A percentile compares a stretch with the other conserved stretches of the same genome.
Conservation (phyloP, 345 rosid genomes). For the Cardiospermum halicacabum region DNA sequence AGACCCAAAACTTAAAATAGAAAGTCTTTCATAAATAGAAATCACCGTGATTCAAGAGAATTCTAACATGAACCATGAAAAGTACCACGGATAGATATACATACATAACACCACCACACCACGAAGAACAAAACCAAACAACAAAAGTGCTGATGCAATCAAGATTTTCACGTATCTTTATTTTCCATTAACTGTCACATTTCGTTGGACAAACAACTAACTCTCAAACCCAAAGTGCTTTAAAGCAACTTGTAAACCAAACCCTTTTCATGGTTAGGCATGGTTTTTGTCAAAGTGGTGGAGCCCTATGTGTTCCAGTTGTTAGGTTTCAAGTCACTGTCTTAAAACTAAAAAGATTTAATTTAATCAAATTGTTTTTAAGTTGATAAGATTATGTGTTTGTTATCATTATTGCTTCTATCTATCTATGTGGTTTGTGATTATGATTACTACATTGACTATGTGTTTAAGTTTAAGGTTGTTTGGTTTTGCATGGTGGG, state of each 20-base stretch:
- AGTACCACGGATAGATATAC: neutral
- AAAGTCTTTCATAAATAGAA: too few species aligned
- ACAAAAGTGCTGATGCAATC: neutral
- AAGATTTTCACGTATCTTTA: slow-evolving; percentile 12
- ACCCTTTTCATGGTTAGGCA: neutral
- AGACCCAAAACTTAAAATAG: too few species aligned
- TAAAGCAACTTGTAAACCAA: slow-evolving; percentile 14
- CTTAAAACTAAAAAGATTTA: slow-evolving; percentile 8
- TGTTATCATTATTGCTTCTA: too few species aligned
- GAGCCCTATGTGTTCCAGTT: slow-evolving; percentile 20
- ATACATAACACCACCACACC: too few species aligned
- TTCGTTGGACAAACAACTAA: slow-evolving; percentile 5
- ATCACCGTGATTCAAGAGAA: too few species aligned
- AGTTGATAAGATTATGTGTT: neutral
- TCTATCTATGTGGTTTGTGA: too few species aligned
- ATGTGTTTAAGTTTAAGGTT: too few species aligned
- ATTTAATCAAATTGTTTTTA: slow-evolving; percentile 3
- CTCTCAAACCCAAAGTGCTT: neutral
- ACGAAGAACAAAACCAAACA: neutral
- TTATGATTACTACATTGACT: too few species aligned
- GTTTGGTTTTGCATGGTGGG: too few species aligned
- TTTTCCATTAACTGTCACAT: slow-evolving; percentile 14
- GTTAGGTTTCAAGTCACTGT: slow-evolving; percentile 29
- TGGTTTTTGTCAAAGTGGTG: slow-evolving; percentile 28
- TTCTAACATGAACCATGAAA: neutral